These are phyloP conservation scores for Pichia cabralensis DNA, from an alignment of 805 yeast species.

Conservation along the genomic window DNA sequence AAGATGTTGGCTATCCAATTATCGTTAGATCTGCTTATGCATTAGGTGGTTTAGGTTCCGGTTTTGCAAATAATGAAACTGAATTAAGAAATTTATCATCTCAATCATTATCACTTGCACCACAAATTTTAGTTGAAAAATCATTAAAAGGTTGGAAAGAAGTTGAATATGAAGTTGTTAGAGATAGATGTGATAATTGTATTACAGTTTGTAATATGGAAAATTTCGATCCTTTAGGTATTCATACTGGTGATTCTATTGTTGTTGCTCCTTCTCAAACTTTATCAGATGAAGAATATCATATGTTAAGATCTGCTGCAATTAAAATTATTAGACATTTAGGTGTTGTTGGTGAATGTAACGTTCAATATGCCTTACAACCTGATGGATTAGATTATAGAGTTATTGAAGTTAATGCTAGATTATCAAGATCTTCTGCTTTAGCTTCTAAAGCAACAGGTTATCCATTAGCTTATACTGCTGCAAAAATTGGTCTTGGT, in stretches of 20 bases:
- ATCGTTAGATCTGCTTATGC: slow-evolving; percentile 97
- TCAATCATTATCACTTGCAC: slow-evolving; percentile 81
- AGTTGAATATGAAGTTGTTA: slow-evolving; percentile 96
- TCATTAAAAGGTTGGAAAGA: slow-evolving; percentile 99
- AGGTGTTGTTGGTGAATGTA: slow-evolving; percentile 99
- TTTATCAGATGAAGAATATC: slow-evolving; percentile 91
- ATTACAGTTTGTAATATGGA: slow-evolving; percentile 99
- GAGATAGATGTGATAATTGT: slow-evolving; percentile 94
- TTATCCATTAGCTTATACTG: slow-evolving; percentile 96
- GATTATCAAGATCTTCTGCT: slow-evolving; percentile 94
- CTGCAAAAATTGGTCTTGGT: slow-evolving; percentile 93
- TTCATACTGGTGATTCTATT: slow-evolving; percentile 98
- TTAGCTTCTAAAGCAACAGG: slow-evolving; percentile 98
- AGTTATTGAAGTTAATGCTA: slow-evolving; percentile 95
- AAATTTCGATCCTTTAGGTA: slow-evolving; percentile 95
- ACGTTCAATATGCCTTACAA: slow-evolving; percentile 92
- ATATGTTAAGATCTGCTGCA: slow-evolving; percentile 96
- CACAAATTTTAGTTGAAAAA: slow-evolving; percentile 93
- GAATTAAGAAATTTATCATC: slow-evolving; percentile 84
- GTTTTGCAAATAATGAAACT: slow-evolving; percentile 76
- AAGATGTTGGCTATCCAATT: slow-evolving; percentile 82
- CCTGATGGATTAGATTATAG: slow-evolving; percentile 94
- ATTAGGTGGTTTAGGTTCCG: slow-evolving; percentile 95
- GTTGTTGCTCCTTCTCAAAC: slow-evolving; percentile 99
- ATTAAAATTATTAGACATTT: slow-evolving; percentile 94